Conservation (phyloP, 306 rosid genomes). For the Amphicarpaea edgeworthii region DNA sequence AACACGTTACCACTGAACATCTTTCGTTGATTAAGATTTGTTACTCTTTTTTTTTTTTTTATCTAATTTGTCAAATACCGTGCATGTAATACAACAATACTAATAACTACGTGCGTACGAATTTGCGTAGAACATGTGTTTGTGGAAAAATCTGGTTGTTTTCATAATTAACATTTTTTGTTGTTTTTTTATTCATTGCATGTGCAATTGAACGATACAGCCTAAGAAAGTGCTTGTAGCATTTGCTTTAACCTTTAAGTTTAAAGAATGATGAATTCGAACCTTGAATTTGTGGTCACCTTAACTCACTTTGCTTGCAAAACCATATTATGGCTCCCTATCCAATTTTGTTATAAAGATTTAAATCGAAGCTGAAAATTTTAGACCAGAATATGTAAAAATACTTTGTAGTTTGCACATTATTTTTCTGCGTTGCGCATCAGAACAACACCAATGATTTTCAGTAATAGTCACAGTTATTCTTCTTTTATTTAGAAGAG, state of each 20-base stretch:
- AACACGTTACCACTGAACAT: not conserved
- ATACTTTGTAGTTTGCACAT: not conserved
- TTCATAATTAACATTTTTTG: not conserved
- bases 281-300: not conserved
- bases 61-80: constrained; percentile 6
- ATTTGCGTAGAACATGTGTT: not conserved
- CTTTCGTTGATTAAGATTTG: constrained; percentile 9
- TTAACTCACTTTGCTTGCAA: constrained; percentile 22
- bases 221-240: constrained; percentile 2
- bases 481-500: not conserved
- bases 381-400: constrained; percentile 4
- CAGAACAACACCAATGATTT: not conserved
- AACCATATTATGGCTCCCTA: not conserved
- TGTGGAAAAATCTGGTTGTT: not conserved
- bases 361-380: constrained; percentile 8
- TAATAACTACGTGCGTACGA: not conserved
- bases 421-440: constrained; percentile 3
- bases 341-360: constrained; percentile 7
- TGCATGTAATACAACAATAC: not conserved
- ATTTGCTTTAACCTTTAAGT: constrained; percentile 1
- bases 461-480: not conserved
- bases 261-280: not conserved
- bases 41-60: not conserved
- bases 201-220: not conserved
- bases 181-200: not conserved